A percentile compares a stretch with the other conserved stretches of the same genome.
Conservation (phyloP, 768 basidiomycete genomes). For the Termitomyces titanicus region DNA sequence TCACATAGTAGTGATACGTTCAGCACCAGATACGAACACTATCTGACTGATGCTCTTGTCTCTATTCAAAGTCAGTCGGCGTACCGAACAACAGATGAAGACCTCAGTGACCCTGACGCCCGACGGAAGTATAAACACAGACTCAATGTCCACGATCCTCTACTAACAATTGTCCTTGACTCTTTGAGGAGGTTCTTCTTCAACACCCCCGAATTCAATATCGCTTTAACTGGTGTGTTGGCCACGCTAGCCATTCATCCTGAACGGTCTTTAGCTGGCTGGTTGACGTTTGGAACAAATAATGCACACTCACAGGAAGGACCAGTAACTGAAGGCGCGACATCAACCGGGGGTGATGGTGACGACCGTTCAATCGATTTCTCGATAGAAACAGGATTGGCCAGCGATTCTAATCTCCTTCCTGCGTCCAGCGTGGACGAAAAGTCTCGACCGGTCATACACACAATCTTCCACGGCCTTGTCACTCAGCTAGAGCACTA, state of each 20-base stretch:
- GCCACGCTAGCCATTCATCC: conserved; percentile 83
- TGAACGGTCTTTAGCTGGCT: conserved; percentile 80
- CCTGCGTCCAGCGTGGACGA: conserved; percentile 71
- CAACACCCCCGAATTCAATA: conserved; percentile 83
- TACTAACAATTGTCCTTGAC: conserved; percentile 69
- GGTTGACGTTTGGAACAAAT: conserved; percentile 69
- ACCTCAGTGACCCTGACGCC: conserved; percentile 31
- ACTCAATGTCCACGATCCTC: conserved; percentile 74
- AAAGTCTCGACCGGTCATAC: conserved; percentile 70
- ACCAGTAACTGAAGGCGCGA: conserved; percentile 12
- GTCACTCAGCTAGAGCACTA: conserved; percentile 81
- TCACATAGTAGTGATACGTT: conserved; percentile 66
- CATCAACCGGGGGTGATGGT: conserved; percentile 43
- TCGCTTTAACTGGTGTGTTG: conserved; percentile 81
- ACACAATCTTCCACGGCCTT: conserved; percentile 77
- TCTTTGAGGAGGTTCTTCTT: conserved; percentile 76
- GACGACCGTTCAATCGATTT: conserved; percentile 85
- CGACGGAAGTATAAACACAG: conserved; percentile 59
- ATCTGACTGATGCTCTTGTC: conserved; percentile 70
- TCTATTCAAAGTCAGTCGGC: conserved; percentile 65
- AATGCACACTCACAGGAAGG: conserved; percentile 28
- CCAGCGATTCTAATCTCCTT: conserved; percentile 51
- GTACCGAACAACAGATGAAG: conserved; percentile 44
- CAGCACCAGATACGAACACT: conserved; percentile 84
- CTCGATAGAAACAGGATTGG: conserved; percentile 60